Base-by-base conservation (phyloP, 129 eudicot genomes). In the Tanacetum coccineum region DNA sequence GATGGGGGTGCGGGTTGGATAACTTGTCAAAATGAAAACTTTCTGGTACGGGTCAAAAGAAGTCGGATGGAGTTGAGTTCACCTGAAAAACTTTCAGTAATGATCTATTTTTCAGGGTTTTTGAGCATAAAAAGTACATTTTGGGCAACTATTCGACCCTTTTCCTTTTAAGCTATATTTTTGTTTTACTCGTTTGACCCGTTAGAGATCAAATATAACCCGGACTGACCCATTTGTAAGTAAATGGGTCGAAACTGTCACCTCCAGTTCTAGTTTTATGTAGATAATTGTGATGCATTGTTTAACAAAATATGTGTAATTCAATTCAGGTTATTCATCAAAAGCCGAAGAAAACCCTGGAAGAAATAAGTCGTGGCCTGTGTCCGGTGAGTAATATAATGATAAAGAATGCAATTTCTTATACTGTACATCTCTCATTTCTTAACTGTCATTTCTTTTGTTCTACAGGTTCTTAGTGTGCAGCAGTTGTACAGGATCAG, bases 351-450 rank as follows among this genome's bases (percentile, higher is more conserved):
- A 74, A 74, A 64, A 65, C 72, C 59, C 60, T 74, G 25, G 78
- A 74, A 6, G 78, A 74, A 70, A 84, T 93, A 81, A 82, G 99
- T 59, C 95, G 67, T 32, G 67, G 83, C 55, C 87, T 93, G 26
- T 93, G 99, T 84, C 99, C 99, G 3, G 99, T 93, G 67, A 89
- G 93, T 92, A 9, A 53, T 67, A 56, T 73, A 25, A 52, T 39
- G 48, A 5, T 47, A 14, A 42, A 51, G 45, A 12, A 18, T 13
- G 15, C 9, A 36, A 39, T 49, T 61, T 60, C 53, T 2, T 20
- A 59, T 55, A 22, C 32, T 25, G 21, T 46, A 40, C 30, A 26
- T 18, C 20, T 44, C 2, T 12, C 12, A 4, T 48, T 42, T 70
- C 57, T 77, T 59, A 15, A 14, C 13, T 22, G 9, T 2, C 36